phyloP scores from a whole-genome alignment of 768 basidiomycete species.

The Mycena chlorophos region DNA sequence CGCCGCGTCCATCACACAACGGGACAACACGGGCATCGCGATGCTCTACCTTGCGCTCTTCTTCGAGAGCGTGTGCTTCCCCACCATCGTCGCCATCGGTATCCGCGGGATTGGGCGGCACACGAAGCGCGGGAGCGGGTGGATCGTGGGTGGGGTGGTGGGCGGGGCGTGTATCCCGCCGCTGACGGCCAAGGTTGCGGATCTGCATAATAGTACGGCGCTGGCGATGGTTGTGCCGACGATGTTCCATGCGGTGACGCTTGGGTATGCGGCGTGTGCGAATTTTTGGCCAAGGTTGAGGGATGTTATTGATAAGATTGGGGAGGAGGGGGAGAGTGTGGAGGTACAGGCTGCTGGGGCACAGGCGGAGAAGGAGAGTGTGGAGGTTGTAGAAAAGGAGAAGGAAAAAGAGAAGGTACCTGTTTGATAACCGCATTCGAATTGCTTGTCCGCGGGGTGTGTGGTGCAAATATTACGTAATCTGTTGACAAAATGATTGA shows the following conservation, averaged over 20 bases:
- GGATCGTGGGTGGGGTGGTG: constrained; percentile 35
- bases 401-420: neutral
- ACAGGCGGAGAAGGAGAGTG: neutral
- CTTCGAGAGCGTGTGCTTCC: constrained; percentile 39
- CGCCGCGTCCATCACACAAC: constrained; percentile 31
- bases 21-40: constrained; percentile 31
- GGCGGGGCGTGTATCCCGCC: constrained; percentile 35
- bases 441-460: neutral
- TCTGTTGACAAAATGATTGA: no score
- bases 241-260: constrained; percentile 32
- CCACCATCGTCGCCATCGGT: constrained; percentile 36
- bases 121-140: constrained; percentile 35
- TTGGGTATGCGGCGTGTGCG: constrained; percentile 29
- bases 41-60: constrained; percentile 35
- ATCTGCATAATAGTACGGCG: constrained; percentile 32
- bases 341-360: constrained; percentile 15
- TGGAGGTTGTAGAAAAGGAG: neutral
- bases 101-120: constrained; percentile 35
- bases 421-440: neutral
- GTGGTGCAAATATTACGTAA: no score
- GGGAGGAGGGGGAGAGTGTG: constrained; percentile 7
- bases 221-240: constrained; percentile 36
- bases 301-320: constrained; percentile 28
- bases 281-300: constrained; percentile 34
- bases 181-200: constrained; percentile 33